Evolutionary conservation across 2,329 filamentous ascomycete genomes (phyloP), one percentile per base, ranked within the genome.

Genomic region (Trichophyton verrucosum): DNA sequence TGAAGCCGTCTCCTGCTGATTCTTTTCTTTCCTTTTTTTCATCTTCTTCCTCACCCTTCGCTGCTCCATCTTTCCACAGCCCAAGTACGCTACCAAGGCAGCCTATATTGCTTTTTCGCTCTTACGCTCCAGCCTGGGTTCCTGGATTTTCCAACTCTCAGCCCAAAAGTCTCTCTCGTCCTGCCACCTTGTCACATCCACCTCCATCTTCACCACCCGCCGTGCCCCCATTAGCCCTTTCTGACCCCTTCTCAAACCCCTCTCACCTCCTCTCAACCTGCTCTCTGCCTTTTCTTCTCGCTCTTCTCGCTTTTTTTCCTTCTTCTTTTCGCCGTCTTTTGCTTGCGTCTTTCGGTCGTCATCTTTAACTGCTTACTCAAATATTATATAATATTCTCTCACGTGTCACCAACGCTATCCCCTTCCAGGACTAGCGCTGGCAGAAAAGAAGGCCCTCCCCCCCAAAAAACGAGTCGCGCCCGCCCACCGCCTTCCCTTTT

Each of bases 401-500:
- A 27, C 47, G 22, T 33, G 47, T 30, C 3, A 2, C 15, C 8
- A 1, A 33, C 20, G 22, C 22, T n/a, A 53, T 13, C 47, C 47
- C 13, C 22, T 53, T 53, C 33, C 33, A 27, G 22, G 47, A 13
- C 20, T n/a, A 15, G 47, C n/a, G 40, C 11, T 44, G 44, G 20
- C 44, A 47, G 44, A 47, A 47, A 47, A 47, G 20, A 47, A 47
- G 20, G 20, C n/a, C 11, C 33, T 36, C 33, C 33, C 33, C 33
- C 20, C 47, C 27, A 33, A 15, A 30, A 11, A 15, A 20, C 11
- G 24, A 13, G 22, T 44, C 30, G 27, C 47, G 51, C 53, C 57
- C 22, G 33, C n/a, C 57, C 49, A 22, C 47, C 15, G 27, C 58
- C 57, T 40, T 57, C 20, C 40, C 59, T 22, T 30, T 61, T 55